phyloP scores from a whole-genome alignment of 176 grass and related monocot genomes.

The Bonia amplexicaulis region DNA sequence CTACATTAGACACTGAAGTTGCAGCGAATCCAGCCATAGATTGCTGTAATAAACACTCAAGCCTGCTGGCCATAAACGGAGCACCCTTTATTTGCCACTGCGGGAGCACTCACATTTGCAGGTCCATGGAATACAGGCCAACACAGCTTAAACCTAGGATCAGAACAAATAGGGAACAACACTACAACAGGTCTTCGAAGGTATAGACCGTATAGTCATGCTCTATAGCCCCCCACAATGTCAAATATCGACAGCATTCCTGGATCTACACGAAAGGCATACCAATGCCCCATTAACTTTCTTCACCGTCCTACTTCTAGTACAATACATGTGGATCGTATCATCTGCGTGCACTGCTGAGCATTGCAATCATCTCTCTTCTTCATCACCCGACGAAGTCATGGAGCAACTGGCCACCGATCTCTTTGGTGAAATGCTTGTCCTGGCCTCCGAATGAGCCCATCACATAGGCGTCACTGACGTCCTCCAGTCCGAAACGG shows the following conservation, averaged over 20 bases:
- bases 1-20: not conserved
- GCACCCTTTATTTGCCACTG: constrained; percentile 16
- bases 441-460: constrained; percentile 63
- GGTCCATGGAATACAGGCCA: constrained; percentile 40
- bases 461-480: constrained; percentile 66
- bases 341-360: not conserved
- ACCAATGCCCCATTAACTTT: constrained; percentile 2
- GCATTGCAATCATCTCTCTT: not conserved
- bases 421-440: constrained; percentile 75
- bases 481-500: constrained; percentile 82
- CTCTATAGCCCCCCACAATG: constrained; percentile 29
- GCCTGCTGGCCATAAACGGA: not conserved
- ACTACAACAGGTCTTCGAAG: constrained; percentile 24
- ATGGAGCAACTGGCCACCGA: constrained; percentile 68
- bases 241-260: constrained; percentile 49
- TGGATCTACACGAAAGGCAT: constrained; percentile 33
- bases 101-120: not conserved
- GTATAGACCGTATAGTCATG: constrained; percentile 34
- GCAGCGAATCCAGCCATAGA: constrained; percentile 18
- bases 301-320: constrained; percentile 32
- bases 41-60: not conserved
- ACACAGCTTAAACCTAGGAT: constrained; percentile 36
- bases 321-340: constrained; percentile 30
- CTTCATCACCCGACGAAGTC: constrained; percentile 78
- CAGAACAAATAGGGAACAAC: constrained; percentile 35